Conservation (phyloP, 257 asterid genomes). For the Scutellaria baicalensis region DNA sequence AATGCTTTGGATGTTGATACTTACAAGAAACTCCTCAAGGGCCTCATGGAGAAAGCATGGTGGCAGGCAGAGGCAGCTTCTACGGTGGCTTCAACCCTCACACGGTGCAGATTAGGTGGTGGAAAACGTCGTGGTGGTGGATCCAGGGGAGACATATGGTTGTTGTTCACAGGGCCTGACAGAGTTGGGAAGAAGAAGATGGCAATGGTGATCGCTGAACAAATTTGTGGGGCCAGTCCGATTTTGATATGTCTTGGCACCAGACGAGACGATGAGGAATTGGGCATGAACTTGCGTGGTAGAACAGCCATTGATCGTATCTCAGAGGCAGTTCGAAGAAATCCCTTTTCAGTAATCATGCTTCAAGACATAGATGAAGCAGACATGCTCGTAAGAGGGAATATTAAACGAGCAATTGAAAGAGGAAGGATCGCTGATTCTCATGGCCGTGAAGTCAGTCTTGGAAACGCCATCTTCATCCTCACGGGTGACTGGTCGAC, state of each 20-base stretch:
- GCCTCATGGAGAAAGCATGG: slow-evolving; percentile 91
- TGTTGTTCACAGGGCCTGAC: slow-evolving; percentile 85
- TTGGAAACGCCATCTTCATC: slow-evolving; percentile 72
- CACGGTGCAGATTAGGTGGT: slow-evolving; percentile 55
- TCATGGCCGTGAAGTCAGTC: slow-evolving; percentile 78
- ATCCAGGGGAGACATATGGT: slow-evolving; percentile 75
- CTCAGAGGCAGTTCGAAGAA: slow-evolving; percentile 62
- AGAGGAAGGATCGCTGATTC: slow-evolving; percentile 76
- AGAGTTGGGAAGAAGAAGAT: slow-evolving; percentile 73
- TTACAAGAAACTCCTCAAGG: slow-evolving; percentile 74
- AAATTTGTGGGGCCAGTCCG: slow-evolving; percentile 50
- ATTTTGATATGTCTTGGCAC: slow-evolving; percentile 51
- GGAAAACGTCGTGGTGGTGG: slow-evolving; percentile 52
- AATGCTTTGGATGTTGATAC: slow-evolving; percentile 57
- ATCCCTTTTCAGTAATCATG: slow-evolving; percentile 76
- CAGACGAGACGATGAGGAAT: slow-evolving; percentile 42
- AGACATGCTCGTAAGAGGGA: slow-evolving; percentile 48
- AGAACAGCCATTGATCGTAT: slow-evolving; percentile 74
- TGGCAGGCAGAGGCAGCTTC: slow-evolving; percentile 94
- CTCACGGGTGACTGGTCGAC: slow-evolving; percentile 84
- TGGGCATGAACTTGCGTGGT: slow-evolving; percentile 49
- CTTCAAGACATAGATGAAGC: slow-evolving; percentile 83
- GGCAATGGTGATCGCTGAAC: slow-evolving; percentile 73
- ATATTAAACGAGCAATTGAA: slow-evolving; percentile 60
- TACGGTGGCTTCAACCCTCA: slow-evolving; percentile 62